Evolutionary conservation across 1,139 yeast genomes (phyloP).

Genomic region (Yamadazyma trypodendri): DNA sequence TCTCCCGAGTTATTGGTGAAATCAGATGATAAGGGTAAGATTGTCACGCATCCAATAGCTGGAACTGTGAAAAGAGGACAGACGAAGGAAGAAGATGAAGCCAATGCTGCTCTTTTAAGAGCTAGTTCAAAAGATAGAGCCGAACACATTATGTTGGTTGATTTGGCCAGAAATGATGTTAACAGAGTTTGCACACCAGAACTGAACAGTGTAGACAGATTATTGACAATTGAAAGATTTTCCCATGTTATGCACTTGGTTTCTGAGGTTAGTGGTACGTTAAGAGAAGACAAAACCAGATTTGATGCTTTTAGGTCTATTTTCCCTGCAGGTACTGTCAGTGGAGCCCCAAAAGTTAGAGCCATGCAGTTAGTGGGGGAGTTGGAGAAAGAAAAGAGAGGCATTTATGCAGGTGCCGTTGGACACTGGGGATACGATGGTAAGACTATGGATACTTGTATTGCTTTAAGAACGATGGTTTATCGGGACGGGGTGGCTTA

Average conservation of each 20-base stretch:
- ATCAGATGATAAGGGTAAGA: slow-evolving; percentile 66
- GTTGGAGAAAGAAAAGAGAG: slow-evolving; percentile 87
- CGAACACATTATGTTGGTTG: slow-evolving; percentile 97
- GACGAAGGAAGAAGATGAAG: slow-evolving; percentile 88
- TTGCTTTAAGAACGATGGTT: slow-evolving; percentile 95
- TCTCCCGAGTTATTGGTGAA: slow-evolving; percentile 93
- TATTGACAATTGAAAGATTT: slow-evolving; percentile 86
- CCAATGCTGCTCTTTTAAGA: slow-evolving; percentile 69
- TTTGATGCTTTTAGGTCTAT: slow-evolving; percentile 97
- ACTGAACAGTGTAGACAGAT: slow-evolving; percentile 81
- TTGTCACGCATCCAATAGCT: slow-evolving; percentile 95
- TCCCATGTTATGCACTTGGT: slow-evolving; percentile 98
- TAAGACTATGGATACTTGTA: slow-evolving; percentile 92
- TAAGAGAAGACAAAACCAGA: slow-evolving; percentile 79
- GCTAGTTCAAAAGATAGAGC: slow-evolving; percentile 90
- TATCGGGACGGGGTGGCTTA: slow-evolving; percentile 87
- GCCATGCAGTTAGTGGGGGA: slow-evolving; percentile 96
- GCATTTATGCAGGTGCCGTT: slow-evolving; percentile 98
- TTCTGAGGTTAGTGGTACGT: slow-evolving; percentile 89
- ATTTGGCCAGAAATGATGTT: slow-evolving; percentile 92
- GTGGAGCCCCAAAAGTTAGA: slow-evolving; percentile 95
- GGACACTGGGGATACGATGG: slow-evolving; percentile 98
- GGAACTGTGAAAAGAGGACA: slow-evolving; percentile 92
- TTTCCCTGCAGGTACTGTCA: slow-evolving; percentile 98
- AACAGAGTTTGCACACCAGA: slow-evolving; percentile 90